Evolutionary conservation across 345 rosid genomes (phyloP).

Genomic region (Cochlearia excelsa): DNA sequence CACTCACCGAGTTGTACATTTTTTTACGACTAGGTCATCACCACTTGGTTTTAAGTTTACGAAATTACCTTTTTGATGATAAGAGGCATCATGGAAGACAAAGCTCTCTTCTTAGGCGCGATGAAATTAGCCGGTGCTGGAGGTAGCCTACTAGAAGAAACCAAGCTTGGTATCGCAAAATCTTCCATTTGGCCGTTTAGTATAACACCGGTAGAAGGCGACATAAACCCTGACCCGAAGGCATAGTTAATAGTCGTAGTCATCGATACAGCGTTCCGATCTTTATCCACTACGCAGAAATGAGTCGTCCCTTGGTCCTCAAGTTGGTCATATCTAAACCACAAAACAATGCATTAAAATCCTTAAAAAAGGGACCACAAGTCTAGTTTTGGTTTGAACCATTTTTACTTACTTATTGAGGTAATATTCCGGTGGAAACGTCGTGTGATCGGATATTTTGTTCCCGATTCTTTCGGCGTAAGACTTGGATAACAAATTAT

Average conservation of each 20-base stretch:
- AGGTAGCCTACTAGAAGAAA: constrained; percentile 58
- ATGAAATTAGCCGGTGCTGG: constrained; percentile 80
- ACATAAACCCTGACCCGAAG: constrained; percentile 75
- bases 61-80: constrained; percentile 66
- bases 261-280: constrained; percentile 80
- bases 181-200: constrained; percentile 85
- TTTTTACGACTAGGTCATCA: too few relatives aligned
- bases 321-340: constrained; percentile 72
- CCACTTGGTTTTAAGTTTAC: neutral
- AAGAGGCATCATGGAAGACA: constrained; percentile 84
- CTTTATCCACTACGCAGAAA: constrained; percentile 70
- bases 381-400: neutral
- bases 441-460: constrained; percentile 59
- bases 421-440: constrained; percentile 75
- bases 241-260: constrained; percentile 64
- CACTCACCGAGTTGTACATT: too few relatives aligned
- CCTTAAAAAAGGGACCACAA: neutral
- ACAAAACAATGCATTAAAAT: constrained; percentile 3
- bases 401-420: constrained; percentile 45
- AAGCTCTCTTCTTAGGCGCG: constrained; percentile 64
- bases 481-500: constrained; percentile 63
- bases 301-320: constrained; percentile 85
- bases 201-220: constrained; percentile 70
- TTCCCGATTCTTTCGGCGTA: constrained; percentile 50
- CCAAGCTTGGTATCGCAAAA: constrained; percentile 63